These are phyloP conservation scores for Cubamyces lactineus DNA, from an alignment of 768 basidiomycete species.

Conservation along the genomic window DNA sequence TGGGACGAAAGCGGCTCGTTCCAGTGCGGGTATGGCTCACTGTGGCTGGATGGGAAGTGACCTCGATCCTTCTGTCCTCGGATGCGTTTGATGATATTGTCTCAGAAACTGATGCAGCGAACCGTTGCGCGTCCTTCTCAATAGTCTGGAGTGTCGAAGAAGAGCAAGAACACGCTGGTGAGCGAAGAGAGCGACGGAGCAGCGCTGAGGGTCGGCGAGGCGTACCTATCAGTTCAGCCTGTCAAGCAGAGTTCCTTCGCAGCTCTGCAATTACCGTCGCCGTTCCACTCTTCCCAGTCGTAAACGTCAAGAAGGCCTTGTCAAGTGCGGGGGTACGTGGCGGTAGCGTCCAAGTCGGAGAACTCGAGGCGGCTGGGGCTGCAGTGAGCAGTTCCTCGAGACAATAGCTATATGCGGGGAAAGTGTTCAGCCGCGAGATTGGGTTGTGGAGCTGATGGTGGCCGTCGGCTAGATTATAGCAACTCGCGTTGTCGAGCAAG, in stretches of 20 bases:
- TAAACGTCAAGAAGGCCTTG: too few species aligned
- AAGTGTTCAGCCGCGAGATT: background rate
- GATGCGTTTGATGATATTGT: too few species aligned
- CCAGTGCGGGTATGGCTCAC: too few species aligned
- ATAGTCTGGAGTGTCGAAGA: background rate
- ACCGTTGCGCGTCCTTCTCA: background rate
- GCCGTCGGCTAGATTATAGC: background rate
- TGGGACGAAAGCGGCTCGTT: too few species aligned
- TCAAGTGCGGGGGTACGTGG: too few species aligned
- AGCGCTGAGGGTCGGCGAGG: background rate
- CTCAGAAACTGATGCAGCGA: too few species aligned
- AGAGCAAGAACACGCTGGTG: background rate
- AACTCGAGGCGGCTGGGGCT: too few species aligned
- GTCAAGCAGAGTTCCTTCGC: background rate
- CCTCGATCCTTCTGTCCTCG: too few species aligned
- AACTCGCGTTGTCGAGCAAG: background rate
- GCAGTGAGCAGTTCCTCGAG: background rate
- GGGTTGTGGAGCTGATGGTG: background rate
- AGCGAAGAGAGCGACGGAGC: background rate
- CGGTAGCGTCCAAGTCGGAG: too few species aligned
- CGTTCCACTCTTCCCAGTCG: background rate
- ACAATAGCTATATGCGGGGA: slow-evolving; percentile 6
- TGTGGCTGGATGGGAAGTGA: background rate
- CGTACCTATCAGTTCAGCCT: background rate
- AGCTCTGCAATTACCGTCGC: background rate